phyloP scores from a whole-genome alignment of 805 yeast genomes.

The Jamesozyma rosinii region DNA sequence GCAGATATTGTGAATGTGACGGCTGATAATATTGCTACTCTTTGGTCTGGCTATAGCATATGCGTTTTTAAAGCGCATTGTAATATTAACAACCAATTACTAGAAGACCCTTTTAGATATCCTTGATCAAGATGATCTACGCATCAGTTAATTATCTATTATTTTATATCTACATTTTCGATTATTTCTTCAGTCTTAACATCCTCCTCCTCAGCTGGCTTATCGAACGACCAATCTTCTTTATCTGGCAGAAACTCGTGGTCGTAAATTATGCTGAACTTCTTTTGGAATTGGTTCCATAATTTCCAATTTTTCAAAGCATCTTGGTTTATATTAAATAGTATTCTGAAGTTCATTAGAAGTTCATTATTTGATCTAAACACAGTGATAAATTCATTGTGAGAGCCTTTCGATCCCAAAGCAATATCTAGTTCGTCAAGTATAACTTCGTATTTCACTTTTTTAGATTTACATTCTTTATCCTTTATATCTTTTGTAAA shows the following conservation, averaged over 20 bases:
- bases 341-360: slow-evolving; percentile 18
- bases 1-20: no score
- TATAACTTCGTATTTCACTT: slow-evolving; percentile 19
- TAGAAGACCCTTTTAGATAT: no score
- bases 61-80: no score
- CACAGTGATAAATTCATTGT: slow-evolving; percentile 21
- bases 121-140: no score
- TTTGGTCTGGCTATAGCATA: no score
- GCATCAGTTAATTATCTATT: not conserved
- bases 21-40: no score
- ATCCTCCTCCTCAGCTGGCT: not conserved
- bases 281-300: slow-evolving; percentile 17
- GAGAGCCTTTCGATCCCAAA: slow-evolving; percentile 16
- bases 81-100: no score
- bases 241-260: slow-evolving; percentile 16
- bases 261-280: slow-evolving; percentile 18
- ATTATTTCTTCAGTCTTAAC: not conserved
- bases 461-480: slow-evolving; percentile 2
- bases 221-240: slow-evolving; percentile 10
- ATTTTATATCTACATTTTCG: not conserved
- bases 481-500: slow-evolving; percentile 4
- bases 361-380: slow-evolving; percentile 24
- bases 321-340: slow-evolving; percentile 19
- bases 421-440: slow-evolving; percentile 25
- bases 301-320: slow-evolving; percentile 16